Evolutionary conservation across 2,329 filamentous ascomycete genomes (phyloP).

Genomic region (Stachybotrys elegans): DNA sequence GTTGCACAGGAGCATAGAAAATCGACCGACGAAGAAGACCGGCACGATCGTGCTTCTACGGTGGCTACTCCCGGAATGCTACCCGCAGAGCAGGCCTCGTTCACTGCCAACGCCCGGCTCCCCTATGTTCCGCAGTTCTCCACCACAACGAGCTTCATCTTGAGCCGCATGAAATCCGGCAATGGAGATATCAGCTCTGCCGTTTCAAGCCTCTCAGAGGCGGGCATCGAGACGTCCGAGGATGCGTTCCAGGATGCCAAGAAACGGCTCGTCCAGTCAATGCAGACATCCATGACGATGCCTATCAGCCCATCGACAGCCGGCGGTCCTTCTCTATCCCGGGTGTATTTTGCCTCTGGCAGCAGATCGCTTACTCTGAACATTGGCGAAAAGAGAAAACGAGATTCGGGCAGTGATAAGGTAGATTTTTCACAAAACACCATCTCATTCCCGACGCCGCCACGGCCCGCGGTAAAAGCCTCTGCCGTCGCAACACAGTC

Average conservation of each 20-base stretch:
- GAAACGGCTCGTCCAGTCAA: background rate
- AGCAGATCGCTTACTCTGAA: constrained; percentile 7
- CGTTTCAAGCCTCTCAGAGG: background rate
- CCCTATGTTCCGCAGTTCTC: constrained; percentile 26
- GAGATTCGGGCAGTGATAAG: constrained; percentile 9
- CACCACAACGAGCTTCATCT: constrained; percentile 17
- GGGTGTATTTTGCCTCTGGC: too few relatives aligned
- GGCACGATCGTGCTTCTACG: too few relatives aligned
- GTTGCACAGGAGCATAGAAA: too few relatives aligned
- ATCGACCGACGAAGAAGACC: too few relatives aligned
- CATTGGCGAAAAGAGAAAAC: constrained; percentile 23
- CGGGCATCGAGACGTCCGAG: background rate
- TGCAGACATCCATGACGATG: constrained; percentile 10
- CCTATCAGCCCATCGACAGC: too few relatives aligned
- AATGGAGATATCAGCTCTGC: background rate
- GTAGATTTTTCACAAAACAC: constrained; percentile 28
- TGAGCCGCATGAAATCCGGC: constrained; percentile 18
- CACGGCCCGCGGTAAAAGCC: background rate
- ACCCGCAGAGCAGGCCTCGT: background rate
- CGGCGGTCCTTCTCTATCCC: too few relatives aligned
- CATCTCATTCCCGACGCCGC: constrained; percentile 19
- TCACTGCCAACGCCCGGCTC: constrained; percentile 2
- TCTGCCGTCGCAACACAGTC: too few relatives aligned
- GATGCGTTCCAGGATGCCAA: background rate
- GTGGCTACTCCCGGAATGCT: too few relatives aligned